Evolutionary conservation across 2,329 filamentous ascomycete genomes (phyloP), one percentile per base, ranked within the genome.

Genomic region (Arthrobotrys entomopaga): DNA sequence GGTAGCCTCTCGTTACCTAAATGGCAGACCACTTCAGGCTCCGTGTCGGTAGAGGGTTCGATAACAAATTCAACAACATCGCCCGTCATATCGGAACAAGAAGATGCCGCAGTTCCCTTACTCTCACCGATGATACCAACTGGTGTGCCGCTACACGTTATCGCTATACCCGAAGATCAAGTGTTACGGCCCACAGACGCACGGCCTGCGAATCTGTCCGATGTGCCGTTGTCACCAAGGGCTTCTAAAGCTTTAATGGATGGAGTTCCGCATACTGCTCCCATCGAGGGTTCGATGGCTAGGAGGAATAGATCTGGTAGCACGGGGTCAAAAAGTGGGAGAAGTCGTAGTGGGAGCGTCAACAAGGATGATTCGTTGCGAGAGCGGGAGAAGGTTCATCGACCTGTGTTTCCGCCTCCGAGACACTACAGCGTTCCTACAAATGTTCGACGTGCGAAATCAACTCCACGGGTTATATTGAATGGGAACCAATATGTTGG

Each of bases 131-230:
- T 50, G 22, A 64, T 74, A 53, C 70, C 70, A 3, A 6, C 57
- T 38, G 57, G 69, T 8, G 61, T 74, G 15, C 50, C 69, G 3
- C 57, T 74, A 20, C 63, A 74, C 15, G 50, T 59, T 26, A 74
- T 74, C 22, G 57, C 70, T 8, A 67, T 74, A 20, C 70, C 70
- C 15, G 70, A 74, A 26, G 63, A 74, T 42, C 57, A 64, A n/a
- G 57, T 66, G 3, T 24, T 66, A 26, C 38, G 38, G 19, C 11
- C 49, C 2, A 22, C 10, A 15, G 63, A 74, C 15, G 63, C 50
- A 26, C 11, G 40, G 15, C 34, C 20, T 22, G 7, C 43, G 6
- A 52, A 24, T 20, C 16, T 61, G 1, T 49, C 56, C 1, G 70
- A 74, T 6, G 52, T n/a, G 5, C 43, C 57, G 26, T 15, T 64